Base-by-base conservation (phyloP, 2,329 filamentous ascomycete species). In the Penicillium janthinellum region DNA sequence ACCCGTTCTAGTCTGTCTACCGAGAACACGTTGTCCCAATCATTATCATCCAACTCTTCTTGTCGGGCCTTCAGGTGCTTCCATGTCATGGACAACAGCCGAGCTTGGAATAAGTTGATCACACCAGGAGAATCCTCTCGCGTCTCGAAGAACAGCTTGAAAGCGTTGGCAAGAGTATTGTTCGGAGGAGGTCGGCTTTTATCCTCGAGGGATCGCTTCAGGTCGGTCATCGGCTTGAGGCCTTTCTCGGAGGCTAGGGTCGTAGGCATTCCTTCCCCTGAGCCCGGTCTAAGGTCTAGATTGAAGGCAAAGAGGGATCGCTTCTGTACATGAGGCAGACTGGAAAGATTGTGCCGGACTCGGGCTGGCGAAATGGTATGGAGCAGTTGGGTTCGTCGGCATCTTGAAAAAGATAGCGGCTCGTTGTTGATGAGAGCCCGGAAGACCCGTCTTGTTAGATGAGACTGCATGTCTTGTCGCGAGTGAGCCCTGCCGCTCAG, bases 221-320 rank as follows among this genome's bases (percentile, higher is more conserved):
- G 84, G 59, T 90, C 84, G 68, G 90, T 84, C 78, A 96, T 85
- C 15, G 83, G 84, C 64, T 87, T 86, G 69, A 92, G 85, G 55
- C 92, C 92, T 0, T 69, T 68, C 52, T 77, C 75, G 2, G 74
- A 73, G 86, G 89, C 69, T 87, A 90, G 61, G 88, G 79, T 67
- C 87, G 65, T 48, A 11, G 68, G 83, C 53, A 87, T 76, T 58
- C 54, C 63, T 11, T 84, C 79, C 59, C 85, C 56, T 20, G 56
- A 39, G 3, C 15, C 82, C 17, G 86, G 83, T 3, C 85, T 78
- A 67, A 65, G 60, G 25, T 61, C 50, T 47, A 67, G 55, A 39
- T 66, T 70, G 54, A 75, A 75, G 14, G 73, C 68, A 57, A 77
- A 76, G 17, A 77, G 59, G 7, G 60, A 67, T 45, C 75, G 71